Percentiles rank a stretch among this genome's conserved stretches.
phyloP scores from a whole-genome alignment of 225 moss, liverwort and hornwort species.

The Marchantia polymorpha region DNA sequence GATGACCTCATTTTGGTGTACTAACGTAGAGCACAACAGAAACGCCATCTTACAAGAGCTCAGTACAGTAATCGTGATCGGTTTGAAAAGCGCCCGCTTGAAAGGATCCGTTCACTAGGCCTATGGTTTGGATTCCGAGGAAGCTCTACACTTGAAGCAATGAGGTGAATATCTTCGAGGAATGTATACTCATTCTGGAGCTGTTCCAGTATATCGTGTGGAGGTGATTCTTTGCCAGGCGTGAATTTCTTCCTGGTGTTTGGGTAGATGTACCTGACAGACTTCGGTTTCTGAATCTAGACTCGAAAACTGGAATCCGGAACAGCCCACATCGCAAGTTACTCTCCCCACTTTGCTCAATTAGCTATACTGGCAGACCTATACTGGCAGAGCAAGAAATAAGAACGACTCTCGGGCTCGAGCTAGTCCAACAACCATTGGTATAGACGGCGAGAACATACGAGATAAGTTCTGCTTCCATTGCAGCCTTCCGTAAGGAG shows the following conservation, averaged over 20 bases:
- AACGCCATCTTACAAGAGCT: no score
- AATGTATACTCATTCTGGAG: no score
- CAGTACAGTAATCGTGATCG: no score
- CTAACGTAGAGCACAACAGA: no score
- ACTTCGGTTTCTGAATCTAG: constrained; percentile 4
- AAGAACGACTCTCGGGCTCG: not conserved
- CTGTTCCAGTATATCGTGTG: no score
- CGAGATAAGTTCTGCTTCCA: constrained; percentile 72
- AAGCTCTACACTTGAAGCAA: no score
- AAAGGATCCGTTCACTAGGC: no score
- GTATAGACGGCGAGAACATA: constrained; percentile 32
- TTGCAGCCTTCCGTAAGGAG: constrained; percentile 47
- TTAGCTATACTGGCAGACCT: not conserved
- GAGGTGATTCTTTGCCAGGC: no score
- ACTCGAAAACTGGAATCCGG: not conserved
- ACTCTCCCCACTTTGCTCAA: constrained; percentile 16
- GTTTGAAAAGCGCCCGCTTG: no score
- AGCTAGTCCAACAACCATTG: not conserved
- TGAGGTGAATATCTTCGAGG: no score
- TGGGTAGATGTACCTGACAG: not conserved
- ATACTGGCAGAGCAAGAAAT: not conserved
- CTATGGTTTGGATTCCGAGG: no score
- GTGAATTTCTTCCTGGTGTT: not conserved
- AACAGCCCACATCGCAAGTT: not conserved
- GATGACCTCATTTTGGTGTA: no score